A percentile compares a stretch with the other conserved stretches of the same genome.
Evolutionary conservation across 1,139 yeast species (phyloP).

Genomic region (Suhomyces kunorum): DNA sequence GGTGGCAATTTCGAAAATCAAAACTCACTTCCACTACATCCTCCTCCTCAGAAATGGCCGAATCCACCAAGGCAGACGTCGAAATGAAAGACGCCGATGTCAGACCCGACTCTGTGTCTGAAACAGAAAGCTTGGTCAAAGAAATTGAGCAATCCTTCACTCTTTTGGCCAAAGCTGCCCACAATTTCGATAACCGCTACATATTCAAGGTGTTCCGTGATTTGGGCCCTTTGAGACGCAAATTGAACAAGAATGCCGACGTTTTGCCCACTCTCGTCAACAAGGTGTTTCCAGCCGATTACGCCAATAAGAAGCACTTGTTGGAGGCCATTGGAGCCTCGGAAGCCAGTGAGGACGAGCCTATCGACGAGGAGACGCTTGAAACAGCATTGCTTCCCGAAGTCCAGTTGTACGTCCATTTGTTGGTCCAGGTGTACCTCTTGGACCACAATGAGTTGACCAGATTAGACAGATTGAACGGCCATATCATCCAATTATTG

Average conservation of each 20-base stretch:
- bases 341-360: conserved; percentile 20
- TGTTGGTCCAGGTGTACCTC: conserved; percentile 73
- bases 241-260: conserved; percentile 48
- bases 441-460: conserved; percentile 60
- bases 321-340: conserved; percentile 34
- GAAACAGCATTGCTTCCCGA: conserved; percentile 58
- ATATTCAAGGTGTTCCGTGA: conserved; percentile 85
- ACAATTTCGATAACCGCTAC: conserved; percentile 81
- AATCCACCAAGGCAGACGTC: conserved; percentile 22
- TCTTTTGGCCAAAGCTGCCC: conserved; percentile 68
- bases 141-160: conserved; percentile 57
- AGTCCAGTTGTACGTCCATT: conserved; percentile 75
- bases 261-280: conserved; percentile 57
- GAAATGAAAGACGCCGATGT: conserved; percentile 31
- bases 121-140: conserved; percentile 23
- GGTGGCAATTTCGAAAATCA: conserved; percentile 10
- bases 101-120: conserved; percentile 18
- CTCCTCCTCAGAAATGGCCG: conserved; percentile 11
- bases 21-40: conserved; percentile 1
- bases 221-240: conserved; percentile 71
- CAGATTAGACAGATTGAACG: conserved; percentile 54
- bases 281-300: conserved; percentile 51
- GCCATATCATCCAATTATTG: conserved; percentile 55
- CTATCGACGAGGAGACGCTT: conserved; percentile 19
- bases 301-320: conserved; percentile 46